phyloP scores from a whole-genome alignment of 441 rosid species.

The Geranium incanum region DNA sequence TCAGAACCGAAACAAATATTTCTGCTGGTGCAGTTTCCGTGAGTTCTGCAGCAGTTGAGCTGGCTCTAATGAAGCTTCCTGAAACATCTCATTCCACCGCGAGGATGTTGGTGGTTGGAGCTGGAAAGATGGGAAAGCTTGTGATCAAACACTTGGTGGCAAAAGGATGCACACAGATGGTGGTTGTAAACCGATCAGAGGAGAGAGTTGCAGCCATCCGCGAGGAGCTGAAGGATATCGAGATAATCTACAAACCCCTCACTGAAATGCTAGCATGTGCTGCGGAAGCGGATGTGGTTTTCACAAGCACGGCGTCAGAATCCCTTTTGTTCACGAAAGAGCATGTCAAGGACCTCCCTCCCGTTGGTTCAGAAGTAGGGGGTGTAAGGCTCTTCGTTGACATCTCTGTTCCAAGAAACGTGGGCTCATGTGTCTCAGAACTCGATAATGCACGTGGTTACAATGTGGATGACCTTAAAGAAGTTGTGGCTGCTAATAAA shows the following conservation, averaged over 20 bases:
- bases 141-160: slow-evolving; percentile 89
- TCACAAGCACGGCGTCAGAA: slow-evolving; percentile 89
- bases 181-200: slow-evolving; percentile 72
- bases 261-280: slow-evolving; percentile 56
- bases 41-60: slow-evolving; percentile 89
- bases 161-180: slow-evolving; percentile 82
- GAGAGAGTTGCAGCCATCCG: slow-evolving; percentile 66
- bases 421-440: slow-evolving; percentile 63
- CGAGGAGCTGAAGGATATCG: slow-evolving; percentile 54
- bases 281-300: slow-evolving; percentile 73
- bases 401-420: slow-evolving; percentile 88
- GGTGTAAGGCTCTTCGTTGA: slow-evolving; percentile 70
- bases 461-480: slow-evolving; percentile 92
- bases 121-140: slow-evolving; percentile 97
- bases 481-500: slow-evolving; percentile 93
- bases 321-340: slow-evolving; percentile 61
- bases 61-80: slow-evolving; percentile 79
- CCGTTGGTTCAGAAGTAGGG: slow-evolving; percentile 43
- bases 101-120: slow-evolving; percentile 74
- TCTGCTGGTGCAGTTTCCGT: slow-evolving; percentile 92
- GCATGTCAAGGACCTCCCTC: slow-evolving; percentile 52
- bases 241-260: slow-evolving; percentile 60
- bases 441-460: slow-evolving; percentile 48
- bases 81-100: slow-evolving; percentile 48
- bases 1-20: slow-evolving; percentile 79